Evolutionary conservation across 768 basidiomycete species (phyloP).

Genomic region (Boletellus ananas): DNA sequence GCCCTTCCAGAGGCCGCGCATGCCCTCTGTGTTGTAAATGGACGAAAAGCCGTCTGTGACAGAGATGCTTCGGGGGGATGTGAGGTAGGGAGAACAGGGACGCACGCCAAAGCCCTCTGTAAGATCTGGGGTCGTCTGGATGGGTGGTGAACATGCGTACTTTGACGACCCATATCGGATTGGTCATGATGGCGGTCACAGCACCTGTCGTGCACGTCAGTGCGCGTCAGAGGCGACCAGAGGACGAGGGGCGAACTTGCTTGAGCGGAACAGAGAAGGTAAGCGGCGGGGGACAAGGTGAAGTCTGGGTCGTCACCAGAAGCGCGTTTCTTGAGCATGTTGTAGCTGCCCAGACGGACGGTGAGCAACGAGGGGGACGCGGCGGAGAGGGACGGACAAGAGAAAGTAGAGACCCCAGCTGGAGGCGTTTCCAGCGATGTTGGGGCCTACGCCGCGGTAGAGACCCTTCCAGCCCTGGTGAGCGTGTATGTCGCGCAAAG

Average conservation of each 20-base stretch:
- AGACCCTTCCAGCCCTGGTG: conserved; percentile 79
- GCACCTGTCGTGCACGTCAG: conserved; percentile 57
- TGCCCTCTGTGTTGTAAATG: conserved; percentile 71
- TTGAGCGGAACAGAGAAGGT: conserved; percentile 89
- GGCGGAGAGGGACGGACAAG: conserved; percentile 54
- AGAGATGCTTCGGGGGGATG: not conserved
- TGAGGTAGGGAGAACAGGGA: not conserved
- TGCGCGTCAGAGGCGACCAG: conserved; percentile 7
- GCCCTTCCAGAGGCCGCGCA: conserved; percentile 79
- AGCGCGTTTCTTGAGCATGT: conserved; percentile 84
- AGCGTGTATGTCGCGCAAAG: conserved; percentile 68
- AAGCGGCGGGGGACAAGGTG: conserved; percentile 70
- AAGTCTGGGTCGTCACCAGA: conserved; percentile 61
- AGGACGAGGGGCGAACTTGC: conserved; percentile 71
- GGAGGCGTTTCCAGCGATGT: conserved; percentile 90
- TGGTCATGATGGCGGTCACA: conserved; percentile 89
- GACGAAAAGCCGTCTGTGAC: conserved; percentile 63
- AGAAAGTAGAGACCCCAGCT: conserved; percentile 99
- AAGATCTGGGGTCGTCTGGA: conserved; percentile 62
- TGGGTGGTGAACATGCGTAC: conserved; percentile 93
- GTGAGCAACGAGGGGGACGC: conserved; percentile 6
- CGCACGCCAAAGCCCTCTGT: conserved; percentile 74
- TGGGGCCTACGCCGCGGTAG: conserved; percentile 86
- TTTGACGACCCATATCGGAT: conserved; percentile 97
- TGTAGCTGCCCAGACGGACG: conserved; percentile 57